Evolutionary conservation across 768 basidiomycete genomes (phyloP).

Genomic region (Hericium coralloides): DNA sequence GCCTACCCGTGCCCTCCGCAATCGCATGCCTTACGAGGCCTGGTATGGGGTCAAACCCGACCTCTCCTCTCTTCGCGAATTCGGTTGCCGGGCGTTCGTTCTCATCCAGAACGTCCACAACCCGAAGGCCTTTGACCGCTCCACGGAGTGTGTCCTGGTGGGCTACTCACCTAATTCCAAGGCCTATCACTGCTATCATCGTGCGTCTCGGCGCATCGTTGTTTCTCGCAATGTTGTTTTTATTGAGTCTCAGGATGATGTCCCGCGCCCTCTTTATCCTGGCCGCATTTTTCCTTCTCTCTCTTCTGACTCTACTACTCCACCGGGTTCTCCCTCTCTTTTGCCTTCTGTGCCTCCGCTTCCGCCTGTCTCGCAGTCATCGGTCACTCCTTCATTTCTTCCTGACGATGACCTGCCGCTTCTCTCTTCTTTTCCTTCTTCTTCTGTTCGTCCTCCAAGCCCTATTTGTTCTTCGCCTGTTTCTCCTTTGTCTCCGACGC

Average conservation of each 20-base stretch:
- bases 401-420: no score
- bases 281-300: no score
- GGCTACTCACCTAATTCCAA: constrained; percentile 18
- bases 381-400: no score
- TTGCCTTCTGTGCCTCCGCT: no score
- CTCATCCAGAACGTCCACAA: constrained; percentile 12
- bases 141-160: constrained; percentile 16
- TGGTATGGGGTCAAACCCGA: constrained; percentile 13
- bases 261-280: neutral
- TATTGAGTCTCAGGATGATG: constrained; percentile 13
- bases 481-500: no score
- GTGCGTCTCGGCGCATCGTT: constrained; percentile 1
- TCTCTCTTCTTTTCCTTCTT: no score
- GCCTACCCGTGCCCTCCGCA: neutral
- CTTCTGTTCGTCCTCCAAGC: no score
- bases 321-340: no score
- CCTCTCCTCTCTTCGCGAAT: constrained; percentile 17
- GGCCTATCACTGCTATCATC: constrained; percentile 18
- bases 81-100: constrained; percentile 18
- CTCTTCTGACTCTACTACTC: no score
- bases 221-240: constrained; percentile 14
- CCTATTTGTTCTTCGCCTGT: no score
- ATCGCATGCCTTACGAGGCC: neutral
- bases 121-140: constrained; percentile 14
- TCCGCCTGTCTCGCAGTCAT: no score